Base-by-base conservation (phyloP, 2,329 filamentous ascomycete species). In the Fusarium sp. region DNA sequence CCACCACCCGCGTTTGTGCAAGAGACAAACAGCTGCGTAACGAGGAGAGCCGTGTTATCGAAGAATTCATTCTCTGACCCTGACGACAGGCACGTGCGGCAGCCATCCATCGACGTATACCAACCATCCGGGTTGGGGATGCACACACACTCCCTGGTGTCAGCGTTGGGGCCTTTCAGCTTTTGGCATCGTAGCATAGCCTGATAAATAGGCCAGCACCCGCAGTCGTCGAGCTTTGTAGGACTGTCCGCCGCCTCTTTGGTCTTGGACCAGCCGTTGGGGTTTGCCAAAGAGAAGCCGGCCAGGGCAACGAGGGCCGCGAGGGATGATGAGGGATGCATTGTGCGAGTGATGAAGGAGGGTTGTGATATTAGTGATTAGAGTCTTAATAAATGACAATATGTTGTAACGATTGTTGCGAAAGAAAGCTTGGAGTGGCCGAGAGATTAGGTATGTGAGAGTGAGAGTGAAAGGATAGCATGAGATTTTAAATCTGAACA, bases 1-100 rank as follows among this genome's bases (percentile, higher is more conserved):
- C 65, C 73, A 4, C 73, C 73, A 1, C 73, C 73, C 0, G 57
- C 68, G 6, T 75, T 74, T 6, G 73, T 75, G 14, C 73, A 75
- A 1, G 73, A 75, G 11, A 75, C 73, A 25, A 75, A 75, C n/a
- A 75, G 20, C 61, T 75, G 73, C 2, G 73, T 75, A n/a, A 75
- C 63, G 10, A 74, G 73, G 6, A n/a, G 47, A 2, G 68, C 61
- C 11, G 69, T 65, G 15, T 72, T 74, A 20, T 72, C 71, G n/a
- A 75, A 75, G 37, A 75, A 75, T 4, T 70, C 71, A 1, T 69
- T 65, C 9, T 67, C 52, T 1, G 66, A 62, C 20, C 68, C 65
- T 22, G 56, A 57, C 3, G 68, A 64, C 35, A 75, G 68, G 61
- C 73, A 76, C 32, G 27, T 76, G 17, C 73, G 70, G 61, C 73